These are phyloP conservation scores for Monoraphidium neglectum DNA, from an alignment of 139 green algal species.

Conservation along the genomic window DNA sequence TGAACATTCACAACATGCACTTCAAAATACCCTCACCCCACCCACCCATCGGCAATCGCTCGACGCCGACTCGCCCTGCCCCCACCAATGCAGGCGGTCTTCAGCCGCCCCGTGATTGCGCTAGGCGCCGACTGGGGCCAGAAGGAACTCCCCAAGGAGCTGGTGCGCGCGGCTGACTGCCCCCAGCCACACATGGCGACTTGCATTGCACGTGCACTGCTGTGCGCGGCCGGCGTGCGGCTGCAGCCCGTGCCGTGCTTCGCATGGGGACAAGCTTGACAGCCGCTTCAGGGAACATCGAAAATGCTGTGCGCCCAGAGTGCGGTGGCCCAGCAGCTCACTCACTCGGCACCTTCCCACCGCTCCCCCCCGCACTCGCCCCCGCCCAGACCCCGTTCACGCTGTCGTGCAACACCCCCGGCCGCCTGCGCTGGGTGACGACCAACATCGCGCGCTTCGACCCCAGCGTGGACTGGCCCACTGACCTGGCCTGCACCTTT, in stretches of 20 bases:
- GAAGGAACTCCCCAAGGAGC: conserved; percentile 11
- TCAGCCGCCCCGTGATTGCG: conserved; percentile 57
- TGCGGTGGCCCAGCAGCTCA: no score
- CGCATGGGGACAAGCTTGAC: no score
- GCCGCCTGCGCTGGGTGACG: conserved; percentile 59
- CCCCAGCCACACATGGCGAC: no score
- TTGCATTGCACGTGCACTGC: no score
- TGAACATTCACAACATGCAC: no score
- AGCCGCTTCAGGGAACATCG: no score
- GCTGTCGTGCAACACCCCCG: conserved; percentile 37
- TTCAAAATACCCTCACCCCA: not conserved
- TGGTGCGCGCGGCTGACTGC: conserved; percentile 32
- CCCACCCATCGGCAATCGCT: not conserved
- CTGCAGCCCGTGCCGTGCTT: not conserved
- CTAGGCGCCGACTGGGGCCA: conserved; percentile 56
- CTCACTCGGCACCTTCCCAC: no score
- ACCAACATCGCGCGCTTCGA: conserved; percentile 65
- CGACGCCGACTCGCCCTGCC: no score
- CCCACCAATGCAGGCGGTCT: conserved; percentile 45
- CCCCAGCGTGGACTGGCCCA: conserved; percentile 48
- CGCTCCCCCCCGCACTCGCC: no score
- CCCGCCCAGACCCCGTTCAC: conserved; percentile 54
- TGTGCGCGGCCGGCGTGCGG: not conserved
- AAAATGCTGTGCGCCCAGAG: no score
- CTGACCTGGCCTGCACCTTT: conserved; percentile 51